Base-by-base conservation (phyloP, 768 basidiomycete genomes). In the Rubroboletus satanas region DNA sequence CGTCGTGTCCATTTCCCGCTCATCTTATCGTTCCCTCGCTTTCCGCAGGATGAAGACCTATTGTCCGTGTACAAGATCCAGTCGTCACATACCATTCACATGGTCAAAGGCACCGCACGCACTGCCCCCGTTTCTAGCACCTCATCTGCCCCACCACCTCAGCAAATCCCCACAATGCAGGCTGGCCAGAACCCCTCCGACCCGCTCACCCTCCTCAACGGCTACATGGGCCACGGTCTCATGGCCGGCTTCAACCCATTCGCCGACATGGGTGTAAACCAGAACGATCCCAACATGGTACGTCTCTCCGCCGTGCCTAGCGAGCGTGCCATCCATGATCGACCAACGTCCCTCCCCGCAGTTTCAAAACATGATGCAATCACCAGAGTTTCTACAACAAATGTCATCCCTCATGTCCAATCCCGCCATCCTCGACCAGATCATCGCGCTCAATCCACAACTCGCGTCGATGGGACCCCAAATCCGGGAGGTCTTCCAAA, bases 221-320 rank as follows among this genome's bases (percentile, higher is more conserved):
- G 85, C 15, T 84, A 86, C 64, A 73, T 83, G 70, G 90, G 86
- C 0, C 90, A 85, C 60, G 92, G 91, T 1, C 76, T 82, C 17
- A 83, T 91, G 82, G 88, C 88, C 0, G 88, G 90, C 6, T 77
- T 95, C 67, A 98, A 98, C 64, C 96, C 97, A 0, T 98, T 99
- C 65, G 79, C 87, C 0, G 88, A 87, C 5, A 84, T 96, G 83
- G 96, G 95, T 1, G 47, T 96, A 42, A 99, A 99, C 66, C 77
- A 82, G 5, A 91, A 90, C 62, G 96, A 98, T 68, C 95, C 95
- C 0, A 97, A 98, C 69, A 90, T 96, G 84, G 93, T 92, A 56
- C 60, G 82, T 56, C 15, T 33, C 73, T 43, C 18, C 1, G 8
- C 14, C 17, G 23, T 48, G 35, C 23, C 28, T 26, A 4, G 4